These are phyloP conservation scores for Tephrocybe sp. DNA, from an alignment of 768 basidiomycete genomes.

Conservation along the genomic window DNA sequence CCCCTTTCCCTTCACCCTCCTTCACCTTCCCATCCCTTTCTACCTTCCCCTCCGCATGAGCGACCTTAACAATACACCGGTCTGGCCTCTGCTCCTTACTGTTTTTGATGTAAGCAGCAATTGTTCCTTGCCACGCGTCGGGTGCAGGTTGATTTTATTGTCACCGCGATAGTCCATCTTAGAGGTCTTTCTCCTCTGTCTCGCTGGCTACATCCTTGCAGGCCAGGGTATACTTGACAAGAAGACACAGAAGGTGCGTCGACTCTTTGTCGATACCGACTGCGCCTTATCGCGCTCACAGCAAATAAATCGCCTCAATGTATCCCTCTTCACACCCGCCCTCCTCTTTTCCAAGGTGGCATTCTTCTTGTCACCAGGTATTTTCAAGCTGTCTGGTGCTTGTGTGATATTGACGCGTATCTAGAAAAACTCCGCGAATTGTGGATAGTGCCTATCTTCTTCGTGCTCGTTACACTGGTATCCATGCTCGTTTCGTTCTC, in stretches of 20 bases:
- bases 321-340: constrained; percentile 86
- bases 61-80: constrained; percentile 23
- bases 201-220: constrained; percentile 83
- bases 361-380: constrained; percentile 82
- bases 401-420: not conserved
- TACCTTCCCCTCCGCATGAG: constrained; percentile 6
- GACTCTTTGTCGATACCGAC: not conserved
- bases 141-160: not conserved
- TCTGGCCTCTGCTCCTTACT: constrained; percentile 49
- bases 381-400: constrained; percentile 11
- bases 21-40: not conserved
- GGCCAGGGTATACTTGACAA: constrained; percentile 82
- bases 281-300: constrained; percentile 24
- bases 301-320: constrained; percentile 82
- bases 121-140: not conserved
- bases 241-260: constrained; percentile 77
- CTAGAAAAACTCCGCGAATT: constrained; percentile 75
- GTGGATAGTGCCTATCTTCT: constrained; percentile 87
- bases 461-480: constrained; percentile 69
- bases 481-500: constrained; percentile 70
- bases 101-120: constrained; percentile 52
- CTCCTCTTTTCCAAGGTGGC: constrained; percentile 95
- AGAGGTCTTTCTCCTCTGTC: constrained; percentile 84
- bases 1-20: not conserved
- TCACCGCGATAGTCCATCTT: constrained; percentile 66